A percentile compares a stretch with the other conserved stretches of the same genome.
These are phyloP conservation scores for Colletotrichum phormii DNA, from an alignment of 2,329 filamentous ascomycete species.

Conservation along the genomic window DNA sequence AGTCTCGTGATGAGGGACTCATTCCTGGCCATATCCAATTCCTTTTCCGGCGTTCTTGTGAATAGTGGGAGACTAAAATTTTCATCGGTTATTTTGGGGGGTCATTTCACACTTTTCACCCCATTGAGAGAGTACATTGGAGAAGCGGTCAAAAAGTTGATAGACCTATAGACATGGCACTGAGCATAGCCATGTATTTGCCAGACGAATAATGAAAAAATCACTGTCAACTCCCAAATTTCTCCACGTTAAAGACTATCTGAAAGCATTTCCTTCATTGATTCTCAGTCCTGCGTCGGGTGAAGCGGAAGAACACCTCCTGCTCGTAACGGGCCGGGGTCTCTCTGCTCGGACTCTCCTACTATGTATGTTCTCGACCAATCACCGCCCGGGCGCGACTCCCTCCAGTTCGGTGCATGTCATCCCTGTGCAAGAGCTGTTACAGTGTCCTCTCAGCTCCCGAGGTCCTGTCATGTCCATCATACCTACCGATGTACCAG, in stretches of 20 bases:
- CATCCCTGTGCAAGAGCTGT: constrained; percentile 29
- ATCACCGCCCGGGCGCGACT: constrained; percentile 11
- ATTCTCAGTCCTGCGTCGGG: background rate
- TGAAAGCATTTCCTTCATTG: background rate
- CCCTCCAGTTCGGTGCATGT: background rate
- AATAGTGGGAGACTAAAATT: constrained; percentile 12
- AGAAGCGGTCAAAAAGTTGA: constrained; percentile 16
- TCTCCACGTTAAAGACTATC: background rate
- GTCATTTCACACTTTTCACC: background rate
- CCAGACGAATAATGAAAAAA: background rate
- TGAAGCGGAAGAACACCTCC: background rate
- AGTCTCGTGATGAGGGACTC: background rate
- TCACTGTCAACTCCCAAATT: background rate
- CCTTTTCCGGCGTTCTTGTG: constrained; percentile 19
- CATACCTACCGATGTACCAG: background rate
- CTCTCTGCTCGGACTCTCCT: background rate
- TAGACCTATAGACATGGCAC: background rate
- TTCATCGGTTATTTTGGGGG: constrained; percentile 1
- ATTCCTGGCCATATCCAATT: background rate
- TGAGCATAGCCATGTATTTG: background rate
- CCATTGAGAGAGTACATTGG: background rate
- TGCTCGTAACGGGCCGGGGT: constrained; percentile 7
- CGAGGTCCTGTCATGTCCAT: constrained; percentile 5
- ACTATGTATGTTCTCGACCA: constrained; percentile 2
- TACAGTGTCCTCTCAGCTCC: constrained; percentile 30